A percentile compares a stretch with the other conserved stretches of the same genome.
Evolutionary conservation across 2,329 filamentous ascomycete species (phyloP).

Genomic region (Apiospora malaysiana): DNA sequence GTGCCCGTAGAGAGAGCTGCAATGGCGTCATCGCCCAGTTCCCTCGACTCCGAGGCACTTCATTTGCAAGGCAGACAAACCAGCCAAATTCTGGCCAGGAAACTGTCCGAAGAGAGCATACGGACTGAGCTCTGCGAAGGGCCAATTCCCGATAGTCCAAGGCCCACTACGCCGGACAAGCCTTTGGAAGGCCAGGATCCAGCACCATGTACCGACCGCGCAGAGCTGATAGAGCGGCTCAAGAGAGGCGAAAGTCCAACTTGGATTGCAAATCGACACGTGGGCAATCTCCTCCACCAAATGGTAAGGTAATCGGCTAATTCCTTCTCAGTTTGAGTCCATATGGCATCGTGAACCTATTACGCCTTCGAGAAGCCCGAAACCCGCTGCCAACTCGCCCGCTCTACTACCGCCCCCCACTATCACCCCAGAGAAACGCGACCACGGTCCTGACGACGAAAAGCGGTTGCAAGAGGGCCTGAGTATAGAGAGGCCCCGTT

Average conservation of each 20-base stretch:
- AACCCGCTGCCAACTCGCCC: conserved; percentile 43
- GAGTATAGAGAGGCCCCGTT: conserved; percentile 82
- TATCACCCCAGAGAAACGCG: conserved; percentile 54
- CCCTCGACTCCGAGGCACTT: background rate
- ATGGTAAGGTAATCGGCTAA: conserved; percentile 21
- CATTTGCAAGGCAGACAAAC: background rate
- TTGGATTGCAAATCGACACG: conserved; percentile 72
- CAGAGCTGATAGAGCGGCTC: conserved; percentile 81
- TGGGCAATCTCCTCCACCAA: conserved; percentile 41
- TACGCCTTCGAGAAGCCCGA: conserved; percentile 45
- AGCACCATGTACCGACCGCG: conserved; percentile 63
- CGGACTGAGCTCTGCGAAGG: conserved; percentile 67
- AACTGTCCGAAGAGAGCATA: conserved; percentile 65
- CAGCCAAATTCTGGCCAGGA: conserved; percentile 34
- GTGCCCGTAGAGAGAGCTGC: conserved; percentile 31
- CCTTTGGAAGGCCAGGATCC: conserved; percentile 39
- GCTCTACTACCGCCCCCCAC: conserved; percentile 52
- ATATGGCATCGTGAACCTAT: conserved; percentile 41
- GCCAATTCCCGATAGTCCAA: conserved; percentile 52
- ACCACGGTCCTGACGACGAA: conserved; percentile 43
- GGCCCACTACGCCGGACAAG: conserved; percentile 39
- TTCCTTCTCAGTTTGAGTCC: conserved; percentile 40
- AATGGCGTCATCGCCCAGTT: conserved; percentile 17
- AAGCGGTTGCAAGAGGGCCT: conserved; percentile 58
- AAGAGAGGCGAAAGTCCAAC: conserved; percentile 80